Base-by-base conservation (phyloP, 192 early-diverging fungal species). In the Diversispora epigaea region DNA sequence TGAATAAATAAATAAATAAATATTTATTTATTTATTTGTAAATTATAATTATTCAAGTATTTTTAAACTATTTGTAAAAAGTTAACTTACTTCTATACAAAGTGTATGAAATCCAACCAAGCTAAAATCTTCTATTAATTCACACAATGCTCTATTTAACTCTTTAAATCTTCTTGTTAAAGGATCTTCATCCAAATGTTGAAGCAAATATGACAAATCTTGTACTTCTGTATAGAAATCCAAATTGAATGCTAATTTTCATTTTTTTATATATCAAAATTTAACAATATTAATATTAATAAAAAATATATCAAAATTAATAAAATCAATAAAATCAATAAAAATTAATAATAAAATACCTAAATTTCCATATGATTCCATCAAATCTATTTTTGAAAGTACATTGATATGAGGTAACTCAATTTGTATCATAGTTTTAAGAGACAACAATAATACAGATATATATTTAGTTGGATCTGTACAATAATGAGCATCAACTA, bases 401-500 rank as follows among this genome's bases (percentile, higher is more conserved):
- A 98, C 93, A 78, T 99, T 99, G 64, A 99, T 84, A 78, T 97
- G 96, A 14, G 97, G 97, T 43, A 98, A 83, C 68, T 97, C 97
- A 12, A 97, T 84, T 81, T 95, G 91, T 11, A 95, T 81, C 96
- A 97, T 97, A 6, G 94, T 93, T 65, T 95, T 94, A 41, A 99
- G 86, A 0, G 93, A 93, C 21, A 98, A 81, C 1, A 99, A 73
- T 6, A 99, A 81, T 17, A 93, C 89, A 0, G 97, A 96, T n/a
- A 99, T 92, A 80, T 92, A 99, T 76, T 94, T 93, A 12, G 92
- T 86, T 1, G 97, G 89, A 76, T 99, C 96, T 4, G 92, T 92
- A 80, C 93, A 94, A 80, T 96, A 92, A 71, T 94, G 93, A 0
- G 97, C 89, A 76, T 99, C 96, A 3, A 96, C 91, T 54, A 99